Conservation (phyloP, 495 filamentous ascomycete genomes). For the Tuber umbilicatum region DNA sequence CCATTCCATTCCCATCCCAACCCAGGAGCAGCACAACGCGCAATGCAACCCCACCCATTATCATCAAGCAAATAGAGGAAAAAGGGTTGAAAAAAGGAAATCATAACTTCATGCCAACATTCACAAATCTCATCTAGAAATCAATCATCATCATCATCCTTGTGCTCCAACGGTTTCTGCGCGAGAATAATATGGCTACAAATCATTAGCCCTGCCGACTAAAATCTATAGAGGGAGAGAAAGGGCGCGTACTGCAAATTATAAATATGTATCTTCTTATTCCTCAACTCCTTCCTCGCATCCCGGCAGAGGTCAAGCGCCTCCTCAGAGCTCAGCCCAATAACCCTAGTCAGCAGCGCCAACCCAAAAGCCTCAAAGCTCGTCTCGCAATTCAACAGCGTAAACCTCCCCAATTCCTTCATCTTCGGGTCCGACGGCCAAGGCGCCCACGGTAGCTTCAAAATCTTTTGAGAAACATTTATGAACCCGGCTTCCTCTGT, state of each 20-base stretch:
- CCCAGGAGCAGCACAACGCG: neutral
- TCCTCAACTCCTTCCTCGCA: constrained; percentile 51
- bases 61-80: neutral
- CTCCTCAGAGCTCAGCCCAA: constrained; percentile 51
- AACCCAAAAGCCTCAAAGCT: constrained; percentile 47
- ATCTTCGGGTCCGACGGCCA: constrained; percentile 55
- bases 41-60: neutral
- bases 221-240: neutral
- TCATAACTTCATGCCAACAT: neutral
- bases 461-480: constrained; percentile 51
- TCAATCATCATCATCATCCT: neutral
- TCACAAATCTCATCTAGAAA: neutral
- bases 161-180: constrained; percentile 40
- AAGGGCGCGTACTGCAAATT: constrained; percentile 30
- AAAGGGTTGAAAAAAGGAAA: neutral
- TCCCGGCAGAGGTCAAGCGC: constrained; percentile 52
- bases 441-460: constrained; percentile 53
- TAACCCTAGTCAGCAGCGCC: constrained; percentile 50
- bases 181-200: constrained; percentile 37
- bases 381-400: constrained; percentile 44
- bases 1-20: neutral
- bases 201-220: constrained; percentile 13
- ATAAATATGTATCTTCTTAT: constrained; percentile 50
- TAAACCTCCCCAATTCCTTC: constrained; percentile 49
- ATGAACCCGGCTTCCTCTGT: constrained; percentile 54